Percentiles rank a stretch among this genome's conserved stretches.
These are phyloP conservation scores for Solanum pinnatisectum DNA, from an alignment of 257 asterid genomes.

Conservation along the genomic window DNA sequence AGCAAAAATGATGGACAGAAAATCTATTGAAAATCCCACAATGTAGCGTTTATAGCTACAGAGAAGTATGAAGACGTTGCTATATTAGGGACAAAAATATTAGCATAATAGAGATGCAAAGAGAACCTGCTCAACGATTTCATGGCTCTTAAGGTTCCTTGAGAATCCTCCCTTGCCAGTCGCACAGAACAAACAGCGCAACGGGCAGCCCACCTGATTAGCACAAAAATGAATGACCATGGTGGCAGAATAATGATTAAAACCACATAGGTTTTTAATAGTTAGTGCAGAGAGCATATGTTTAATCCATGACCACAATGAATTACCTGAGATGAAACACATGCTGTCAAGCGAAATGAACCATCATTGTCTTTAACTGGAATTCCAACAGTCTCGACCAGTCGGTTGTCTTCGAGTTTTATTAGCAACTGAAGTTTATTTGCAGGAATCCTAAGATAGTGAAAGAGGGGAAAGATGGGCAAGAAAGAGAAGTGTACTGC, in stretches of 20 bases:
- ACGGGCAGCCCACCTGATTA: constrained; percentile 82
- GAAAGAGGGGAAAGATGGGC: neutral
- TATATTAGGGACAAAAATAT: neutral
- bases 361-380: constrained; percentile 69
- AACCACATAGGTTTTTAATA: neutral
- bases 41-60: neutral
- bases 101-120: neutral
- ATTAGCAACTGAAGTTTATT: constrained; percentile 54
- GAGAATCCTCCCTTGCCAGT: constrained; percentile 96
- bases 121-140: constrained; percentile 85
- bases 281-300: neutral
- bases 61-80: neutral
- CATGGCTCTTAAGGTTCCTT: constrained; percentile 88
- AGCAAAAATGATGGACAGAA: neutral
- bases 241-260: neutral
- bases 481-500: neutral
- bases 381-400: constrained; percentile 97
- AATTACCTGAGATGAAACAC: constrained; percentile 91
- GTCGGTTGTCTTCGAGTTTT: constrained; percentile 65
- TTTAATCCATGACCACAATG: neutral
- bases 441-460: neutral
- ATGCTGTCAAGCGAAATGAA: constrained; percentile 79
- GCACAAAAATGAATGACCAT: constrained; percentile 1
- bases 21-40: neutral
- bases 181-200: constrained; percentile 93